Percentiles rank a stretch among this genome's conserved stretches.
Evolutionary conservation across 2,329 filamentous ascomycete species (phyloP).

Genomic region (Alternaria incomplexa): DNA sequence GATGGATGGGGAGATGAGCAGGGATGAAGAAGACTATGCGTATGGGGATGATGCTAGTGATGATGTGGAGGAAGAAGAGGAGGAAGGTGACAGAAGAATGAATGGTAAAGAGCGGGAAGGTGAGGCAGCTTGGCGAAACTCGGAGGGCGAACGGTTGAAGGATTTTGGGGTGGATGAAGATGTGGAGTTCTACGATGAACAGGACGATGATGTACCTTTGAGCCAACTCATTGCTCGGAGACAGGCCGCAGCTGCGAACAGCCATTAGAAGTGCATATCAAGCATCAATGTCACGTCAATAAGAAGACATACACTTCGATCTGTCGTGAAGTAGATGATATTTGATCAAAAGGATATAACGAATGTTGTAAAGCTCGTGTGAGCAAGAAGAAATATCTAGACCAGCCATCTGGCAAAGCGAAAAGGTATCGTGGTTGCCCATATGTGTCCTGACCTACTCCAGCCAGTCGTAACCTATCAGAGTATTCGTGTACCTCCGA

Average conservation of each 20-base stretch:
- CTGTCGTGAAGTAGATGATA: background rate
- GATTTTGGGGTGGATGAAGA: slow-evolving; percentile 85
- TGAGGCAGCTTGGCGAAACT: slow-evolving; percentile 72
- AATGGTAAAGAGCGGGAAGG: slow-evolving; percentile 49
- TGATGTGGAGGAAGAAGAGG: slow-evolving; percentile 16
- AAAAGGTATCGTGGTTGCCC: slow-evolving; percentile 15
- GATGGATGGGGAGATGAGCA: slow-evolving; percentile 2
- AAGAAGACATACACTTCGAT: background rate
- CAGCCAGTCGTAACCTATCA: slow-evolving; percentile 4
- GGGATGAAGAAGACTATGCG: slow-evolving; percentile 25
- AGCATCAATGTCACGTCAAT: background rate
- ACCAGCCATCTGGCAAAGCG: slow-evolving; percentile 20
- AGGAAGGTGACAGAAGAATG: slow-evolving; percentile 15
- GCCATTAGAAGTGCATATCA: background rate
- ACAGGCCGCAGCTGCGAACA: slow-evolving; percentile 11
- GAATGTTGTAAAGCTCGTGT: slow-evolving; percentile 21
- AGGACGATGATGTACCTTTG: slow-evolving; percentile 72
- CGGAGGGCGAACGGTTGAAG: slow-evolving; percentile 73
- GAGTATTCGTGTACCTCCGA: background rate
- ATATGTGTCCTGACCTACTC: slow-evolving; percentile 9
- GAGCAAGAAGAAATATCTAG: slow-evolving; percentile 31
- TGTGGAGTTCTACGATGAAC: slow-evolving; percentile 68
- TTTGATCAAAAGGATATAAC: slow-evolving; percentile 5
- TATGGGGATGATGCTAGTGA: slow-evolving; percentile 29
- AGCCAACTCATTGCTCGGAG: slow-evolving; percentile 64